A percentile compares a stretch with the other conserved stretches of the same genome.
phyloP scores from a whole-genome alignment of 140 eudicot species.

The Ambrosia hybrid region DNA sequence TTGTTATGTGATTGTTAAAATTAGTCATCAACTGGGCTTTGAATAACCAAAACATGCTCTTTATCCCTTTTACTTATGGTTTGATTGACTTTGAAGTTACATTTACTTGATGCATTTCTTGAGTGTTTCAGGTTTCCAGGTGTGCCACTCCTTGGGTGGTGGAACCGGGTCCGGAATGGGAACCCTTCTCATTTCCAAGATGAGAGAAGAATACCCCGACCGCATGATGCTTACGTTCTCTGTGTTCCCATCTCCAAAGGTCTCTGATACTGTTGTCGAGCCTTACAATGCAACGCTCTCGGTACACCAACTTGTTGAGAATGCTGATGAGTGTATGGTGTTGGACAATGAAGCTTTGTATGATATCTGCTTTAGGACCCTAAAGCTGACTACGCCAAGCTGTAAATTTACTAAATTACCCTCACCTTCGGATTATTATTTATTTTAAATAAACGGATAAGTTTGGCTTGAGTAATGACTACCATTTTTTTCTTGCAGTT shows the following conservation, averaged over 20 bases:
- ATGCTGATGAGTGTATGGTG: constrained; percentile 79
- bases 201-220: constrained; percentile 68
- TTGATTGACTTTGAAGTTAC: neutral
- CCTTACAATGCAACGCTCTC: constrained; percentile 76
- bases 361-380: constrained; percentile 65
- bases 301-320: constrained; percentile 77
- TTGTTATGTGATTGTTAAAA: too few species aligned
- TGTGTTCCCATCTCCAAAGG: constrained; percentile 64
- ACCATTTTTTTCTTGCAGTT: constrained; percentile 38
- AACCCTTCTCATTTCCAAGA: constrained; percentile 69
- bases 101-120: neutral
- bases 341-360: constrained; percentile 66
- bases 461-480: neutral
- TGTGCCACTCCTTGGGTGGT: constrained; percentile 76
- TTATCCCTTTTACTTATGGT: neutral
- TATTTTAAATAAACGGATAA: neutral
- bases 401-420: constrained; percentile 34
- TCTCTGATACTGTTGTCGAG: constrained; percentile 72
- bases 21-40: constrained; percentile 8
- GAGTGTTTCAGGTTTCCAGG: constrained; percentile 55
- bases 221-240: constrained; percentile 80
- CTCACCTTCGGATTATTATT: neutral
- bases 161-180: constrained; percentile 84
- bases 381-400: constrained; percentile 73
- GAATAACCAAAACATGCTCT: neutral